Conservation (phyloP, 192 early-diverging fungal genomes). For the Coemansia asiatica region DNA sequence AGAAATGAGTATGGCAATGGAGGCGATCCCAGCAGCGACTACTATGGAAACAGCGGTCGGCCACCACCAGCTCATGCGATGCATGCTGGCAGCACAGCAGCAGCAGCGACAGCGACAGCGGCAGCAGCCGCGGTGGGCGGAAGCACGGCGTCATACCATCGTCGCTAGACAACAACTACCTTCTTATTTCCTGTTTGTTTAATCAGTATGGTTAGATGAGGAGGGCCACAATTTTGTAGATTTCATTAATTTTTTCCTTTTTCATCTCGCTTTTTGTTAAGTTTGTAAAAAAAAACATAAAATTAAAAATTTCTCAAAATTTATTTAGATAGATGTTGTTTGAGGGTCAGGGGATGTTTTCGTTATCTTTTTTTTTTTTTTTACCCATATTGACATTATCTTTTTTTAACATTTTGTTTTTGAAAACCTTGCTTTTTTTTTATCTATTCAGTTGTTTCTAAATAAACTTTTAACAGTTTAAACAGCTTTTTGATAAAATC, state of each 20-base stretch:
- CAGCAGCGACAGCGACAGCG: not conserved
- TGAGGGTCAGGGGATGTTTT: conserved; percentile 6
- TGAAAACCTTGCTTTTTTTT: too few relatives aligned
- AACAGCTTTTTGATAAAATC: too few relatives aligned
- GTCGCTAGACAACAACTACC: conserved; percentile 2
- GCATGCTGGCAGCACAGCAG: not conserved
- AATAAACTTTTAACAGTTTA: too few relatives aligned
- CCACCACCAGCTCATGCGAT: not conserved
- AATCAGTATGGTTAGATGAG: too few relatives aligned
- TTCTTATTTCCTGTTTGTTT: too few relatives aligned
- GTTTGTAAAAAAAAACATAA: not conserved
- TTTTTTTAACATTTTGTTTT: too few relatives aligned
- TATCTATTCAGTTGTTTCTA: too few relatives aligned
- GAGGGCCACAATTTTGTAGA: too few relatives aligned
- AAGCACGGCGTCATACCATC: not conserved
- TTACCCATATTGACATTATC: not conserved
- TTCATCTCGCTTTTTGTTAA: not conserved
- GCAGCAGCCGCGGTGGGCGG: not conserved
- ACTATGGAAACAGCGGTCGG: conserved; percentile 1
- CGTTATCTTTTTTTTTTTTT: not conserved
- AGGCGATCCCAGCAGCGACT: conserved; percentile 2
- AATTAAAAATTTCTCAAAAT: too few relatives aligned
- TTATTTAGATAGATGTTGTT: conserved; percentile 7
- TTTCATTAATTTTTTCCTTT: conserved; percentile 1
- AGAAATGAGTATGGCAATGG: not conserved